Evolutionary conservation across 2,329 filamentous ascomycete species (phyloP), one percentile per base, ranked within the genome.

Genomic region (Ophiostoma angusticollis): DNA sequence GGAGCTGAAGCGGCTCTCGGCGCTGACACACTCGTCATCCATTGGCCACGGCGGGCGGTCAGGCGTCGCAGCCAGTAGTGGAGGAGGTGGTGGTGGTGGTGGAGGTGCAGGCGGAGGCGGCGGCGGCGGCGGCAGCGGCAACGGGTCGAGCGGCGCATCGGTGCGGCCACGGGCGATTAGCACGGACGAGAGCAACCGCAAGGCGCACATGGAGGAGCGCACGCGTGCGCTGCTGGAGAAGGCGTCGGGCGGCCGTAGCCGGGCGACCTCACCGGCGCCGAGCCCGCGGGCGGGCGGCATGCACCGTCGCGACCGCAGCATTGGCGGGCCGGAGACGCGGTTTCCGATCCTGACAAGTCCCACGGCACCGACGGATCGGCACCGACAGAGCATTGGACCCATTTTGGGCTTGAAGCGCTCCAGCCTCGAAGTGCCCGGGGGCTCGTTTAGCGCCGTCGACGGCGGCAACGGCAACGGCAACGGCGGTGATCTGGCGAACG

Each of bases 141-240:
- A 24, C 24, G 22, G 32, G 22, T n/a, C 13, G 7, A n/a, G 4
- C 8, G 33, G 23, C 11, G 25, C 16, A 11, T 8, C 2, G 4
- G 25, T 6, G 16, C 78, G 85, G 30, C 81, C 84, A 18, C 80
- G 91, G 34, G 87, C 87, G 22, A 84, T 95, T 53, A 93, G 84
- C 57, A 93, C 86, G 1, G 86, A 98, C 55, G 91, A 98, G 66
- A 93, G 85, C 62, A 93, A 93, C 59, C 81, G 91, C 44, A 84
- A 86, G 53, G 84, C 84, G 31, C 79, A 93, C 49, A 89, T 94
- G 77, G 89, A 96, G 60, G 91, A 94, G 57, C 78, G 91, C 37
- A 84, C 85, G 56, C 78, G 84, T 45, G 84, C 85, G 36, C 72
- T 89, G 45, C 76, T 91, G 33, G 74, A 76, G 48, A 77, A 78